Percentiles rank a stretch among this genome's conserved stretches.
phyloP scores from a whole-genome alignment of 139 green algal species.

The Marvania coccoides region DNA sequence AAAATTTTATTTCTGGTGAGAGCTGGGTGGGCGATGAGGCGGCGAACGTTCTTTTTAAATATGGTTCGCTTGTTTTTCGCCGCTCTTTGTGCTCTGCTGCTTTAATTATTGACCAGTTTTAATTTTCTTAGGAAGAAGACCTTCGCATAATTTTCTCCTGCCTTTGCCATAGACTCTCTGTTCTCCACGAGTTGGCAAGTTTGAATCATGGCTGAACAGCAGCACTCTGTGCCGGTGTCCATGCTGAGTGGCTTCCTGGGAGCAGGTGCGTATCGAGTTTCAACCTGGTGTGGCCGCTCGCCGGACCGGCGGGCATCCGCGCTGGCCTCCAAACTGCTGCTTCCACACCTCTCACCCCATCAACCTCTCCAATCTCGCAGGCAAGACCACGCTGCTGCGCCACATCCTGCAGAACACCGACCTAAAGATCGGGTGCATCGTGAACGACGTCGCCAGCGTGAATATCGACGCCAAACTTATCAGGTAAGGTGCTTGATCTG shows the following conservation, averaged over 20 bases:
- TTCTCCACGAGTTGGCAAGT: too few species aligned
- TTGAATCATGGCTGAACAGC: not conserved
- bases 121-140: not conserved
- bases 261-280: constrained; percentile 27
- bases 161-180: not conserved
- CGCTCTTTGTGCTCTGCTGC: too few species aligned
- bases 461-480: constrained; percentile 95
- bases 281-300: not conserved
- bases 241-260: constrained; percentile 79
- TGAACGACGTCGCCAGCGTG: constrained; percentile 87
- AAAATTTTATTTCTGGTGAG: too few species aligned
- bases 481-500: constrained; percentile 5
- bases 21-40: too few species aligned
- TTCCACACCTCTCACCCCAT: not conserved
- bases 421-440: constrained; percentile 87
- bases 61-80: too few species aligned
- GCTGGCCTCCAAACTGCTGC: too few species aligned
- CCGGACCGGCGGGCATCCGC: not conserved
- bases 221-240: constrained; percentile 46
- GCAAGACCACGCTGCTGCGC: constrained; percentile 86
- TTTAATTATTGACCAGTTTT: too few species aligned
- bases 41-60: too few species aligned
- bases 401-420: constrained; percentile 72
- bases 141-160: not conserved
- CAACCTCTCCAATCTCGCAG: constrained; percentile 20